Conservation (phyloP, 805 yeast species). For the Pichia scutulata region DNA sequence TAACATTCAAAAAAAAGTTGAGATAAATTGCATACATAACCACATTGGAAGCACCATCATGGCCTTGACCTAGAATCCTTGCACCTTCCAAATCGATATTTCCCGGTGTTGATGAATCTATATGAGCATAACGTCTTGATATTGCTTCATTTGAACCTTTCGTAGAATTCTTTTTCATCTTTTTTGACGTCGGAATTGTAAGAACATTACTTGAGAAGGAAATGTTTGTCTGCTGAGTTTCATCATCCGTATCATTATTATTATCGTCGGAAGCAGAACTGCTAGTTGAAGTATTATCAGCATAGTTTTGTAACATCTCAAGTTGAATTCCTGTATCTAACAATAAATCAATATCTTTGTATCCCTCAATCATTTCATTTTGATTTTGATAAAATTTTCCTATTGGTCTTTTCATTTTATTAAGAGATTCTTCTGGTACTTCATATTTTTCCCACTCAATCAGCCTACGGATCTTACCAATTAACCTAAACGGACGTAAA, state of each 20-base stretch:
- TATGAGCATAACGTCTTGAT: neutral
- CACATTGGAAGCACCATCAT: slow-evolving; percentile 28
- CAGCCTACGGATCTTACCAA: slow-evolving; percentile 35
- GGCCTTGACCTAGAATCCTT: slow-evolving; percentile 42
- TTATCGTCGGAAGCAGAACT: slow-evolving; percentile 18
- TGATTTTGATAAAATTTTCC: slow-evolving; percentile 47
- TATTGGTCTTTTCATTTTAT: slow-evolving; percentile 22
- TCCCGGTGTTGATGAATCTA: slow-evolving; percentile 40
- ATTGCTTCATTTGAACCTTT: neutral
- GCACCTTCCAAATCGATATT: slow-evolving; percentile 52
- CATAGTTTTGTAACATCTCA: slow-evolving; percentile 56
- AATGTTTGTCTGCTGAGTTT: neutral
- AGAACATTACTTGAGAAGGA: neutral
- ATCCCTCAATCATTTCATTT: slow-evolving; percentile 51
- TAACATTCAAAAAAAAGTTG: slow-evolving; percentile 52
- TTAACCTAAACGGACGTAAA: slow-evolving; percentile 39
- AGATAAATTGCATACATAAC: slow-evolving; percentile 57
- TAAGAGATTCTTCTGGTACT: slow-evolving; percentile 20
- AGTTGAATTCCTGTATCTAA: slow-evolving; percentile 66
- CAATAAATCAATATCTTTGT: slow-evolving; percentile 52
- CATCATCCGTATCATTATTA: neutral
- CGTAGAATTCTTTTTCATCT: neutral
- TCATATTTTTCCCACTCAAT: slow-evolving; percentile 33
- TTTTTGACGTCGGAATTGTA: neutral
- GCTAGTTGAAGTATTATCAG: slow-evolving; percentile 21